These are phyloP conservation scores for Yarrowia keelungensis DNA, from an alignment of 805 yeast species.

Conservation along the genomic window DNA sequence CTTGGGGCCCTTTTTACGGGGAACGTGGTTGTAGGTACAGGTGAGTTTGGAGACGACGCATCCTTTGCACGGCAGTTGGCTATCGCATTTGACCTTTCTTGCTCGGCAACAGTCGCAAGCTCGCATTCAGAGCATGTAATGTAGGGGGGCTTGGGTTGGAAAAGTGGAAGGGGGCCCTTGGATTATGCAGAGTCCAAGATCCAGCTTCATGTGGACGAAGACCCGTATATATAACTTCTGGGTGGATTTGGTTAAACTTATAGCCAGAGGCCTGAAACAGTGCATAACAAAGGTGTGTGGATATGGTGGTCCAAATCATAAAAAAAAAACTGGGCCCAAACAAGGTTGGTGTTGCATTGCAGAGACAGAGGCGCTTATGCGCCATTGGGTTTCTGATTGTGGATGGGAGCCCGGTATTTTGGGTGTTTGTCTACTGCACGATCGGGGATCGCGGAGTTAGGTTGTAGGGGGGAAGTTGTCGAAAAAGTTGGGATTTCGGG, in stretches of 20 bases:
- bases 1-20: constrained; percentile 37
- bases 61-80: constrained; percentile 36
- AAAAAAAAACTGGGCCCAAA: not conserved
- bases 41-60: constrained; percentile 31
- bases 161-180: no score
- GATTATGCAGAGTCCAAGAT: no score
- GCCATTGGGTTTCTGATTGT: not conserved
- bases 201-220: not conserved
- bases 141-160: not conserved
- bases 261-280: constrained; percentile 16
- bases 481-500: not conserved
- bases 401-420: not conserved
- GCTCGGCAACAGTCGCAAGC: constrained; percentile 38
- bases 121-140: constrained; percentile 36
- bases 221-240: constrained; percentile 14
- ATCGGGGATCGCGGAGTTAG: constrained; percentile 8
- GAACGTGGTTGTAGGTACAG: constrained; percentile 35
- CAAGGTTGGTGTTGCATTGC: constrained; percentile 20
- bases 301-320: not conserved
- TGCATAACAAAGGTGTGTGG: constrained; percentile 26
- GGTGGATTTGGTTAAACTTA: not conserved
- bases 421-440: not conserved
- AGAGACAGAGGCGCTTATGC: not conserved
- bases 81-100: constrained; percentile 33
- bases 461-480: not conserved